phyloP scores from a whole-genome alignment of 176 grass and related monocot species.

The Elaeis guineensis region DNA sequence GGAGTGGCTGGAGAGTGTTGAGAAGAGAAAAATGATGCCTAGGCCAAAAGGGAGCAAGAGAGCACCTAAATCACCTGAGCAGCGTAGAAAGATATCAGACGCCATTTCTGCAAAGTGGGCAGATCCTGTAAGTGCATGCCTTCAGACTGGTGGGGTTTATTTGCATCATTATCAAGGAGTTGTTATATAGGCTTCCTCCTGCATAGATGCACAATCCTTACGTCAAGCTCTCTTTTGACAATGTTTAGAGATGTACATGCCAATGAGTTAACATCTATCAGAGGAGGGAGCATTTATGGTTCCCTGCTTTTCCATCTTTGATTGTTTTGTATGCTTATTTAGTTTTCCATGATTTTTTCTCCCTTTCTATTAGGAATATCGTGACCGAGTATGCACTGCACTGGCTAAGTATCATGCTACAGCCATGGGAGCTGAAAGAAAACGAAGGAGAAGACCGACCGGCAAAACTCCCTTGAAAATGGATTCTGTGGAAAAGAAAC shows the following conservation, averaged over 20 bases:
- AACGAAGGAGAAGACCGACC: conserved; percentile 39
- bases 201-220: too few relatives aligned
- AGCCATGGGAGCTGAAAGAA: conserved; percentile 34
- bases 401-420: conserved; percentile 57
- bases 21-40: conserved; percentile 48
- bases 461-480: conserved; percentile 27
- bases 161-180: too few relatives aligned
- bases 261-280: too few relatives aligned
- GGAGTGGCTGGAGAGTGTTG: conserved; percentile 43
- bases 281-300: too few relatives aligned
- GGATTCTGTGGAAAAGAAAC: conserved; percentile 27
- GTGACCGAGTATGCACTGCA: conserved; percentile 74
- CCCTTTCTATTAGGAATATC: conserved; percentile 50
- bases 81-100: conserved; percentile 84
- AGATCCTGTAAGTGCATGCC: conserved; percentile 46
- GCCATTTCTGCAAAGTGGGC: conserved; percentile 82
- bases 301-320: too few relatives aligned
- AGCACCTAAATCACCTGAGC: conserved; percentile 70
- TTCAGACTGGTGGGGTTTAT: neutral
- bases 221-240: too few relatives aligned
- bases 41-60: conserved; percentile 41
- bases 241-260: too few relatives aligned
- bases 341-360: conserved; percentile 1
- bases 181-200: too few relatives aligned
- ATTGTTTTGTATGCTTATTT: too few relatives aligned